Percentiles rank a stretch among this genome's conserved stretches.
Conservation (phyloP, 73 alveolate genomes). For the Paramecium octaurelia region DNA sequence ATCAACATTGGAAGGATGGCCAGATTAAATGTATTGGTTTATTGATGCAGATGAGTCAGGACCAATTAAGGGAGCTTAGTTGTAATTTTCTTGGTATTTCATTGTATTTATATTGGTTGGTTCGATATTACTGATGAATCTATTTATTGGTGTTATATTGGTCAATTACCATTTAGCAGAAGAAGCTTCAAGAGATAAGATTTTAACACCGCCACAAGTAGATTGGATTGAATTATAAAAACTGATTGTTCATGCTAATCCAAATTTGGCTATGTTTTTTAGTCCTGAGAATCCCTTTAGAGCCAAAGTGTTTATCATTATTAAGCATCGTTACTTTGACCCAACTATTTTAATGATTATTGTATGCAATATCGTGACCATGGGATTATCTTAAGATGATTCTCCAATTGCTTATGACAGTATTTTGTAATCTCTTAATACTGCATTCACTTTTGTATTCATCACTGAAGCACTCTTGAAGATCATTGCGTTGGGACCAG, state of each 20-base stretch:
- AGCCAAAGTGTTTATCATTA: slow-evolving; percentile 61
- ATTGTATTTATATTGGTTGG: slow-evolving; percentile 87
- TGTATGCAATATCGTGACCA: slow-evolving; percentile 84
- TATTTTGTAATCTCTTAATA: slow-evolving; percentile 62
- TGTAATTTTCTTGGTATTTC: slow-evolving; percentile 77
- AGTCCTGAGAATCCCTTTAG: slow-evolving; percentile 61
- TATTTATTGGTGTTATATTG: slow-evolving; percentile 94
- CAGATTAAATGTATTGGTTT: slow-evolving; percentile 80
- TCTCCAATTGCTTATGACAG: slow-evolving; percentile 51
- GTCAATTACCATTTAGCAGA: slow-evolving; percentile 89
- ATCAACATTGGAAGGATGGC: slow-evolving; percentile 96
- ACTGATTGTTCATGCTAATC: slow-evolving; percentile 66
- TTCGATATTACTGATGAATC: slow-evolving; percentile 87
- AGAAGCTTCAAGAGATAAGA: slow-evolving; percentile 53
- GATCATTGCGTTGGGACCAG: slow-evolving; percentile 73
- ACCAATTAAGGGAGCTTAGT: slow-evolving; percentile 74
- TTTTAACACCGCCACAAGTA: slow-evolving; percentile 61
- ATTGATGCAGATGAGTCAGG: slow-evolving; percentile 75
- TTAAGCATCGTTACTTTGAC: slow-evolving; percentile 70
- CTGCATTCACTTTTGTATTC: slow-evolving; percentile 73
- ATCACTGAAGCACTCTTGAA: slow-evolving; percentile 78
- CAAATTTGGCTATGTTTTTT: slow-evolving; percentile 69
- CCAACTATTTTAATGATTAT: slow-evolving; percentile 83
- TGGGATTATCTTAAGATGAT: slow-evolving; percentile 87
- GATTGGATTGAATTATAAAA: slow-evolving; percentile 74